Percentiles rank a stretch among this genome's conserved stretches.
phyloP scores from a whole-genome alignment of 305 asterid species.

The Fraxinus velutina region DNA sequence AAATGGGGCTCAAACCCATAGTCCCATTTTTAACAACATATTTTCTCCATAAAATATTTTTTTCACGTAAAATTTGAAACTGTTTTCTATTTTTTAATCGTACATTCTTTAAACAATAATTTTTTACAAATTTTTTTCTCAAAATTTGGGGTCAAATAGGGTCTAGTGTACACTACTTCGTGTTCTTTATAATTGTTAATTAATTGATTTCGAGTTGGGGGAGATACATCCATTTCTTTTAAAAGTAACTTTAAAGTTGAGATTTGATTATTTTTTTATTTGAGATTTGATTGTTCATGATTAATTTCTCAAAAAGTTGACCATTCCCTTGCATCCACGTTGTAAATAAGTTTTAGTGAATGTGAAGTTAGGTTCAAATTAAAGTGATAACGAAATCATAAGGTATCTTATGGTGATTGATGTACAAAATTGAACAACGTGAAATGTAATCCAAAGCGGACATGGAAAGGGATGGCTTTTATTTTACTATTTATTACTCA shows the following conservation, averaged over 20 bases:
- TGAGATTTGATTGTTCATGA: not conserved
- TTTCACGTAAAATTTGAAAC: too few relatives aligned
- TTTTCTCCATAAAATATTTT: too few relatives aligned
- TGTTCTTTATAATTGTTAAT: not conserved
- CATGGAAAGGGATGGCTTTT: not conserved
- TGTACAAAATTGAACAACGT: not conserved
- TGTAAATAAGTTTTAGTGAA: not conserved
- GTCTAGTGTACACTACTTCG: not conserved
- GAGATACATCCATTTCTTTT: not conserved
- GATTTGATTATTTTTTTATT: not conserved
- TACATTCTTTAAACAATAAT: not conserved
- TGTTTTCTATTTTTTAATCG: not conserved
- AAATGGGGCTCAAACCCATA: not conserved
- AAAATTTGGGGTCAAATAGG: not conserved
- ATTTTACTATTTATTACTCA: not conserved
- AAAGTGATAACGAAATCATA: not conserved
- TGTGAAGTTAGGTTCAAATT: not conserved
- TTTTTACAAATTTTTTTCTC: not conserved
- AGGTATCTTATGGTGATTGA: not conserved
- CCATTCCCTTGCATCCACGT: not conserved
- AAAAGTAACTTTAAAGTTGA: not conserved
- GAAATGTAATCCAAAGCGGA: not conserved
- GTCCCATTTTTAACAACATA: too few relatives aligned
- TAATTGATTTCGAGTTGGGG: not conserved
- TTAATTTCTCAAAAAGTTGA: not conserved